phyloP scores from a whole-genome alignment of 805 yeast genomes.

The Aciculoconidium aculeatum region DNA sequence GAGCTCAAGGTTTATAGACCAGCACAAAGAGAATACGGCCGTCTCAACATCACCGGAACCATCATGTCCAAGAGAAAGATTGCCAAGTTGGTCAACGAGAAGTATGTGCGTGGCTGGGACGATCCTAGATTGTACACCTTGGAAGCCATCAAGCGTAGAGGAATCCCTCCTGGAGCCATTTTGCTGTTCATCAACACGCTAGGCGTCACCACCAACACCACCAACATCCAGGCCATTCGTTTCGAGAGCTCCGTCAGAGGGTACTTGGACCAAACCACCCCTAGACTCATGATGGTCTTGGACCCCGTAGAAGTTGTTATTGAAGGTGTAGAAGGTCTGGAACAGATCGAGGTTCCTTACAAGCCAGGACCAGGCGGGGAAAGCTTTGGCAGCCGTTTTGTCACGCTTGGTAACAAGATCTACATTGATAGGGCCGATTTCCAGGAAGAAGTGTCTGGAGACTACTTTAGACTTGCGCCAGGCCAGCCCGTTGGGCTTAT shows the following conservation, averaged over 20 bases:
- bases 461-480: slow-evolving; percentile 90
- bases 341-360: slow-evolving; percentile 72
- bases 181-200: slow-evolving; percentile 87
- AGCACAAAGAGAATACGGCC: slow-evolving; percentile 97
- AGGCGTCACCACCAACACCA: slow-evolving; percentile 92
- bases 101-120: slow-evolving; percentile 92
- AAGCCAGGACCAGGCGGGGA: slow-evolving; percentile 69
- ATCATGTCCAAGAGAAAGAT: slow-evolving; percentile 93
- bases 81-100: slow-evolving; percentile 80
- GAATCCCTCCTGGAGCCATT: slow-evolving; percentile 98
- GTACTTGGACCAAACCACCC: slow-evolving; percentile 84
- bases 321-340: slow-evolving; percentile 77
- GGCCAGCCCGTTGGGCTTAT: slow-evolving; percentile 92
- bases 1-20: slow-evolving; percentile 93
- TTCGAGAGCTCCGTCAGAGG: slow-evolving; percentile 86
- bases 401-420: slow-evolving; percentile 70
- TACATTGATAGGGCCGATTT: slow-evolving; percentile 89
- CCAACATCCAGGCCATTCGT: slow-evolving; percentile 84
- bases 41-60: slow-evolving; percentile 92
- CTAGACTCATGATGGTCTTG: slow-evolving; percentile 88
- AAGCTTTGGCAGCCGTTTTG: slow-evolving; percentile 55
- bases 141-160: slow-evolving; percentile 93
- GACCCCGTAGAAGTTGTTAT: slow-evolving; percentile 81
- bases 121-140: slow-evolving; percentile 95
- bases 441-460: slow-evolving; percentile 51